Evolutionary conservation across 345 rosid genomes (phyloP).

Genomic region (Populus euphratica): DNA sequence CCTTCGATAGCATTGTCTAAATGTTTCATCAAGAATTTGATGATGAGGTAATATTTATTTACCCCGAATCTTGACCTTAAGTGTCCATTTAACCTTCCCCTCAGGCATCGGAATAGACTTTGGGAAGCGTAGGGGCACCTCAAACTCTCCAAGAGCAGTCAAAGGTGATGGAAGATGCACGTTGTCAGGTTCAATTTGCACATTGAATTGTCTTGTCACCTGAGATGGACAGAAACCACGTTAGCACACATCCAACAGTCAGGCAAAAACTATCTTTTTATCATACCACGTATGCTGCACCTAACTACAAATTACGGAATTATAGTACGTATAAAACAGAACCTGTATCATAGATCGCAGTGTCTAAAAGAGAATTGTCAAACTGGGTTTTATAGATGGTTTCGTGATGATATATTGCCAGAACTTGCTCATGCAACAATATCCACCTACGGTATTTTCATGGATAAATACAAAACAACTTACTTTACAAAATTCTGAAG

Average conservation of each 20-base stretch:
- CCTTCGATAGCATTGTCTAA: neutral
- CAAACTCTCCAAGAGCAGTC: constrained; percentile 66
- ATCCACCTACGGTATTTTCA: neutral
- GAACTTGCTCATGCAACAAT: neutral
- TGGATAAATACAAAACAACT: neutral
- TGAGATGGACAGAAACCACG: constrained; percentile 19
- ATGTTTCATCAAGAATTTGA: neutral
- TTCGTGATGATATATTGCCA: neutral
- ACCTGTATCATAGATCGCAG: no score
- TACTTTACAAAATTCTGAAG: neutral
- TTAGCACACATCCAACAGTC: neutral
- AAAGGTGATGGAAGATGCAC: constrained; percentile 57
- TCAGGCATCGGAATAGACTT: constrained; percentile 75
- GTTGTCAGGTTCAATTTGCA: constrained; percentile 70
- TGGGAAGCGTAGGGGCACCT: constrained; percentile 72
- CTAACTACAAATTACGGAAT: no score
- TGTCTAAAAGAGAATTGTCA: neutral
- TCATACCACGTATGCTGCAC: no score
- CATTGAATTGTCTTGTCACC: constrained; percentile 83
- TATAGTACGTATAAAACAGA: no score
- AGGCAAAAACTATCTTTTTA: no score
- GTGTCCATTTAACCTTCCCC: constrained; percentile 75
- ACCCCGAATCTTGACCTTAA: constrained; percentile 75
- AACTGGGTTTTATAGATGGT: neutral
- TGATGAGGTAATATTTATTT: constrained; percentile 22